phyloP scores from a whole-genome alignment of 805 yeast genomes.

The Maudiozyma saulgeensis region DNA sequence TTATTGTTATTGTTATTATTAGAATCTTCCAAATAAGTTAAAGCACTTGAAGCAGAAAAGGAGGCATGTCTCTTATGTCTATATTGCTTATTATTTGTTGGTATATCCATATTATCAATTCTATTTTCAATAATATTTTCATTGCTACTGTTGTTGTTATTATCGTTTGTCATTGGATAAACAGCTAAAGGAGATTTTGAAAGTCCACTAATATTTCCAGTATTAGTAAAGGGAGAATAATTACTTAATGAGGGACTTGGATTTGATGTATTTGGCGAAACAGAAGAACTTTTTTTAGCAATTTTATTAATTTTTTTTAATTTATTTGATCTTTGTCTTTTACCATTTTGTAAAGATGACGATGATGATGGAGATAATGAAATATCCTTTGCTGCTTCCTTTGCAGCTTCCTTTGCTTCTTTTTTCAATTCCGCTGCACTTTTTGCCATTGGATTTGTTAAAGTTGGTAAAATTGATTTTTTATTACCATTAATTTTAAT shows the following conservation, averaged over 20 bases:
- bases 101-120: too few relatives aligned
- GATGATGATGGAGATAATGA: neutral
- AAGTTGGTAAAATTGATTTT: slow-evolving; percentile 31
- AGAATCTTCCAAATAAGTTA: slow-evolving; percentile 24
- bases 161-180: neutral
- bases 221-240: neutral
- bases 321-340: neutral
- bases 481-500: slow-evolving; percentile 33
- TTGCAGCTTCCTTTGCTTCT: slow-evolving; percentile 16
- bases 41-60: slow-evolving; percentile 35
- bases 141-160: neutral
- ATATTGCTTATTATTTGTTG: slow-evolving; percentile 6
- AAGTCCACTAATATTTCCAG: neutral
- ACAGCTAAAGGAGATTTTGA: neutral
- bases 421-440: slow-evolving; percentile 27
- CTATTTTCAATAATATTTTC: neutral
- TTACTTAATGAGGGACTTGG: neutral
- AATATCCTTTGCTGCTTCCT: neutral
- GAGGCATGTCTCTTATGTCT: slow-evolving; percentile 34
- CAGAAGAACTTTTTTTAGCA: neutral
- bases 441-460: slow-evolving; percentile 21
- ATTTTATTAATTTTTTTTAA: neutral
- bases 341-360: neutral
- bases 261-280: neutral
- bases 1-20: neutral